A percentile compares a stretch with the other conserved stretches of the same genome.
Evolutionary conservation across 2,329 filamentous ascomycete species (phyloP).

Genomic region (Aureobasidium sp.): DNA sequence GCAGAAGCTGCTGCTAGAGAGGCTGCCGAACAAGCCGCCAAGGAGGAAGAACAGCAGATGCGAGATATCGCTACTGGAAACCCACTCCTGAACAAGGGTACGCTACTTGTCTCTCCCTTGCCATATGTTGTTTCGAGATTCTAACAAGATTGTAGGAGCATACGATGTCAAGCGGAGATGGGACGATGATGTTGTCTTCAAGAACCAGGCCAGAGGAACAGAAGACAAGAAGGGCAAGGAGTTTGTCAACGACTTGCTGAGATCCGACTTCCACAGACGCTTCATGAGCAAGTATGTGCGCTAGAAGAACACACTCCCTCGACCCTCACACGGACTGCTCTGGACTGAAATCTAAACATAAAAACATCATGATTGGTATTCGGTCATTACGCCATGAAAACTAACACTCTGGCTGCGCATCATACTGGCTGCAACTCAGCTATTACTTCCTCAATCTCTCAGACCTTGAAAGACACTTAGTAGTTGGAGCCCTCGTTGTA

Average conservation of each 20-base stretch:
- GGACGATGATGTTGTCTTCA: constrained; percentile 99
- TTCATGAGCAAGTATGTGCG: constrained; percentile 63
- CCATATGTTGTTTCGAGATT: neutral
- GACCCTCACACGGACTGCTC: neutral
- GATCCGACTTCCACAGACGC: constrained; percentile 94
- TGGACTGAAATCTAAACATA: neutral
- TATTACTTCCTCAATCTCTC: neutral
- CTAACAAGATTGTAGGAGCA: neutral
- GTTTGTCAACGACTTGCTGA: constrained; percentile 92
- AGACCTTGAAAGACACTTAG: neutral
- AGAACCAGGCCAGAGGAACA: constrained; percentile 93
- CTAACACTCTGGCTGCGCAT: neutral
- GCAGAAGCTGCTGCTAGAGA: constrained; percentile 74
- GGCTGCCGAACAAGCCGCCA: constrained; percentile 71
- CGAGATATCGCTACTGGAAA: constrained; percentile 88
- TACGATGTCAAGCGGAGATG: constrained; percentile 88
- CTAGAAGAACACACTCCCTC: constrained; percentile 17
- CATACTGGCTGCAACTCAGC: neutral
- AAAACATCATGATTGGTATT: constrained; percentile 1
- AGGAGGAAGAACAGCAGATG: constrained; percentile 77
- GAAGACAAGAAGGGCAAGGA: constrained; percentile 76
- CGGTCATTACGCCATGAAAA: constrained; percentile 9
- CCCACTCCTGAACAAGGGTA: constrained; percentile 81
- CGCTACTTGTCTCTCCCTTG: neutral
- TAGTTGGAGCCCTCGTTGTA: neutral